Base-by-base conservation (phyloP, 371 early-diverging fungal genomes). In the Mucor irregularis region DNA sequence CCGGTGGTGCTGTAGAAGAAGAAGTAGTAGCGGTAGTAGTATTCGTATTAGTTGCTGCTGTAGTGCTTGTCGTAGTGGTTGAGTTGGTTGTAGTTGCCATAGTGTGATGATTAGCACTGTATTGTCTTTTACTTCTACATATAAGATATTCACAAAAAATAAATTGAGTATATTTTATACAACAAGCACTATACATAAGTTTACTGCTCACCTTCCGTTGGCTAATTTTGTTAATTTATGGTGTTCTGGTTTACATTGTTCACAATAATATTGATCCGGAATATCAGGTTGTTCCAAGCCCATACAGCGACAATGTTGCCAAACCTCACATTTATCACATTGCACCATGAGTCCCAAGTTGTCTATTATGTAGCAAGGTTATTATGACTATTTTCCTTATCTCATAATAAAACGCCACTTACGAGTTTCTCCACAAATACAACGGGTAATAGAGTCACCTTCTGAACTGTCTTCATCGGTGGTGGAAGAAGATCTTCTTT, bases 271-370 rank as follows among this genome's bases (percentile, higher is more conserved):
- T 52, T 89, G 80, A 56, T 91, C 88, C 16, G 94, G 93, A 28
- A 81, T 70, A 29, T 88, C 78, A 52, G 86, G 81, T 45, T 81
- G 73, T 29, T 82, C 79, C 22, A 93, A 71, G 14, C 90, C 89
- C 68, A 93, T 87, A 66, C 94, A 93, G 16, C 82, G 81, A 54
- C 87, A 87, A 69, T 93, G 94, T 64, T 93, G 94, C 94, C 94
- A 93, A 19, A 91, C 92, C 59, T 85, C 80, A 61, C 94, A 94
- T 13, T 81, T 78, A 44, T 94, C 93, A 70, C 94, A 94, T 72
- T 92, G 90, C 14, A 94, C 88, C 92, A 92, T 93, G 39, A 86
- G 72, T 28, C 89, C 92, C 16, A 78, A 76, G 59, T 81, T 66
- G 31, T 73, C 73, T 71, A 35, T 30, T 43, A 1, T 25, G 16